phyloP scores from a whole-genome alignment of 1,284 basidiomycete genomes.

The Ceratobasidium sp. region DNA sequence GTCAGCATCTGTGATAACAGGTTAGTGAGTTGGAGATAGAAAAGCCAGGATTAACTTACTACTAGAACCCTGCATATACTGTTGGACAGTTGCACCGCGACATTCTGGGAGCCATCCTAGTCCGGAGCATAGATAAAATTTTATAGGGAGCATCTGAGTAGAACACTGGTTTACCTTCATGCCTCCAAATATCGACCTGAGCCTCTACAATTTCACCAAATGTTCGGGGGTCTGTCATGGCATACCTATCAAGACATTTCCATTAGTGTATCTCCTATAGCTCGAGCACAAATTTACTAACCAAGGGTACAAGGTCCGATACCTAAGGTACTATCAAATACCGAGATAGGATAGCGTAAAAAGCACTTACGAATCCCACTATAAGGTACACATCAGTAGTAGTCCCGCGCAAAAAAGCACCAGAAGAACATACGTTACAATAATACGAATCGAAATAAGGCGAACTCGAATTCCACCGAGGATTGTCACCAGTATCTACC shows the following conservation, averaged over 20 bases:
- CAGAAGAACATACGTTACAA: slow-evolving; percentile 67
- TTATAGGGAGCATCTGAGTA: neutral
- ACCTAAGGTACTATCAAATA: slow-evolving; percentile 50
- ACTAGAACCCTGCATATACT: slow-evolving; percentile 74
- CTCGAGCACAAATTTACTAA: slow-evolving; percentile 47
- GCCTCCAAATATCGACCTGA: slow-evolving; percentile 74
- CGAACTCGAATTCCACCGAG: slow-evolving; percentile 72
- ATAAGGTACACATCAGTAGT: neutral
- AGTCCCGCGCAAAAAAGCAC: neutral
- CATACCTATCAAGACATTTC: slow-evolving; percentile 3
- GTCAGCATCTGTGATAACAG: slow-evolving; percentile 65
- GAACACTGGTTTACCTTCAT: slow-evolving; percentile 64
- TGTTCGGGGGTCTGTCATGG: slow-evolving; percentile 70
- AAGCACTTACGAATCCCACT: slow-evolving; percentile 69
- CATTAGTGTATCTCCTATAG: neutral
- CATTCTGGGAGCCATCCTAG: slow-evolving; percentile 75
- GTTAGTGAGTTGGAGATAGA: neutral
- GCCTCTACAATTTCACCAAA: slow-evolving; percentile 71
- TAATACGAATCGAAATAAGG: slow-evolving; percentile 78
- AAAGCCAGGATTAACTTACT: slow-evolving; percentile 62
- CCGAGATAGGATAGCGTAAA: neutral
- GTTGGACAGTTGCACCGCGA: slow-evolving; percentile 64
- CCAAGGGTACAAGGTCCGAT: slow-evolving; percentile 70
- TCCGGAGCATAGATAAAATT: neutral
- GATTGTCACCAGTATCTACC: slow-evolving; percentile 77